A percentile compares a stretch with the other conserved stretches of the same genome.
These are phyloP conservation scores for Fusarium pininemorale DNA, from an alignment of 2,329 filamentous ascomycete genomes.

Conservation along the genomic window DNA sequence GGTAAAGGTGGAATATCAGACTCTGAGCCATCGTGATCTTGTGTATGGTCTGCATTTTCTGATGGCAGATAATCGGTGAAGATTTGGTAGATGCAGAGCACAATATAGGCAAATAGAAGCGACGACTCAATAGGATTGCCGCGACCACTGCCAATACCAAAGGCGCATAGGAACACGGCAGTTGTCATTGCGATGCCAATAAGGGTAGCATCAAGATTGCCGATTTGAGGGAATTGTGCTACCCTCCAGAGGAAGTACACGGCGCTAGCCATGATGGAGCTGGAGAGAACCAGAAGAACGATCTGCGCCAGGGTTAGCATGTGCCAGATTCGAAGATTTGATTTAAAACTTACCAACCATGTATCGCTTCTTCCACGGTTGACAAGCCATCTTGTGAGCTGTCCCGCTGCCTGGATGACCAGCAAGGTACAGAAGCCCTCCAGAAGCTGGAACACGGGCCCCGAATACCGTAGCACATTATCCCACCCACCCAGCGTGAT, in stretches of 20 bases:
- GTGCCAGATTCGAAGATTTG: neutral
- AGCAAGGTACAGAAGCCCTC: slow-evolving; percentile 97
- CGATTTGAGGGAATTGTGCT: slow-evolving; percentile 90
- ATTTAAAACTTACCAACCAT: slow-evolving; percentile 79
- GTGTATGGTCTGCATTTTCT: slow-evolving; percentile 64
- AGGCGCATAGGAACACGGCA: slow-evolving; percentile 89
- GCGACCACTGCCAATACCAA: slow-evolving; percentile 91
- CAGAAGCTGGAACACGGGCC: slow-evolving; percentile 90
- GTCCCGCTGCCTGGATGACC: slow-evolving; percentile 93
- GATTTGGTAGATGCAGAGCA: slow-evolving; percentile 99
- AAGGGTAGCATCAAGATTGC: slow-evolving; percentile 89
- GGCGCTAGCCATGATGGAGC: slow-evolving; percentile 90
- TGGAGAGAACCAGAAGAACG: slow-evolving; percentile 84
- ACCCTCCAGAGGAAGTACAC: slow-evolving; percentile 97
- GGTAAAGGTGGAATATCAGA: slow-evolving; percentile 96
- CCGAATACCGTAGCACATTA: slow-evolving; percentile 86
- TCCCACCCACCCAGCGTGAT: slow-evolving; percentile 89
- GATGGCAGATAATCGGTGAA: slow-evolving; percentile 97
- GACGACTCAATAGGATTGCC: slow-evolving; percentile 97
- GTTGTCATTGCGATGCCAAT: slow-evolving; percentile 95
- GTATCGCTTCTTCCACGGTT: slow-evolving; percentile 93
- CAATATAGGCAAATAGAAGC: slow-evolving; percentile 93
- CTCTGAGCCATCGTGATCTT: slow-evolving; percentile 63
- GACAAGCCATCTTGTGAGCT: slow-evolving; percentile 94
- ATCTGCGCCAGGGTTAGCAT: slow-evolving; percentile 70